Conservation (phyloP, 2,329 filamentous ascomycete genomes). For the Neofusicoccum ribis region DNA sequence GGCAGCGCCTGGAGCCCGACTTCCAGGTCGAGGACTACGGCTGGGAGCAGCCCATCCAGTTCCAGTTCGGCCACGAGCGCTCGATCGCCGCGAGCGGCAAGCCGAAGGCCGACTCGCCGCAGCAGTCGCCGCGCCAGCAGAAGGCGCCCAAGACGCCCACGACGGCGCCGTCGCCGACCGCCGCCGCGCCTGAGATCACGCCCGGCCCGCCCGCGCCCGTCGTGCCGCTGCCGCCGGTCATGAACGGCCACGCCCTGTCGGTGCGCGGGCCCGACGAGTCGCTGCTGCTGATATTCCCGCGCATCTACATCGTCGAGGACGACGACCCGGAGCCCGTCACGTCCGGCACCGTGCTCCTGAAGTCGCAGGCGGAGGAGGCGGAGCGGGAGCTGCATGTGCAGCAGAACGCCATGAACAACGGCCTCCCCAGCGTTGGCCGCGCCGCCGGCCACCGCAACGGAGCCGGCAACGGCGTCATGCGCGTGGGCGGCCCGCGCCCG, state of each 20-base stretch:
- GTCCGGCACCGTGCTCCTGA: background rate
- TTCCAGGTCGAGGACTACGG: conserved; percentile 17
- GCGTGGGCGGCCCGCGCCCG: background rate
- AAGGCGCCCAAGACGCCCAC: background rate
- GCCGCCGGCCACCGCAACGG: background rate
- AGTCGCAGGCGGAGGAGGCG: background rate
- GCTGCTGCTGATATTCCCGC: conserved; percentile 11
- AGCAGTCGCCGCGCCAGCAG: background rate
- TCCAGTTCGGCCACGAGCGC: background rate
- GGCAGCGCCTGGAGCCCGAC: conserved; percentile 15
- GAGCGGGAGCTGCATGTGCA: background rate
- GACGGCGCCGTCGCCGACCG: background rate
- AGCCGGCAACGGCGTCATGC: background rate
- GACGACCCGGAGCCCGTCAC: conserved; percentile 14
- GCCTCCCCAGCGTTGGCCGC: background rate
- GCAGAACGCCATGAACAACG: background rate
- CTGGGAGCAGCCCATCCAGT: conserved; percentile 9
- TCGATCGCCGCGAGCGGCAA: background rate
- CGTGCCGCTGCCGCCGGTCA: too few relatives aligned
- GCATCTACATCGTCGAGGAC: conserved; percentile 16
- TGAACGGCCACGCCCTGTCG: background rate
- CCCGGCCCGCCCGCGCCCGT: background rate
- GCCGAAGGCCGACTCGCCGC: background rate
- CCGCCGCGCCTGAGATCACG: background rate
- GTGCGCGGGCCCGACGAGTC: background rate